Base-by-base conservation (phyloP, 805 yeast genomes). In the Cyberlindnera meyerae region DNA sequence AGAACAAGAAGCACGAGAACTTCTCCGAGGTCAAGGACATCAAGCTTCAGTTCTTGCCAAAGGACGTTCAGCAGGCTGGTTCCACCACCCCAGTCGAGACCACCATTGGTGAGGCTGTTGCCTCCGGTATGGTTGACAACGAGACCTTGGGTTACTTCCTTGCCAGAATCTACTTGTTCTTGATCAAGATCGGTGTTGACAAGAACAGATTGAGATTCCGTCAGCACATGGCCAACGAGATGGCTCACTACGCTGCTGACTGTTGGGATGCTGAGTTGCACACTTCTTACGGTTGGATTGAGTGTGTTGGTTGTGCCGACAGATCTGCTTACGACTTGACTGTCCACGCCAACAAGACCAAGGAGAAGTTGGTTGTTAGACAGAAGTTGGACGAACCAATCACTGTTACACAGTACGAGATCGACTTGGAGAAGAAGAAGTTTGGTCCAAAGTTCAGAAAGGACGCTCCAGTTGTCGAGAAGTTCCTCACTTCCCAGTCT, bases 301-400 rank as follows among this genome's bases (percentile, higher is more conserved):
- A 93, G 71, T 94, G 98, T 79, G 97, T 93, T 61, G 99, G 99
- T 51, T 93, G 97, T 71, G 99, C 99, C 48, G 99, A 93, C 68
- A 80, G 99, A 71, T 85, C 96, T 31, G 99, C 99, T 28, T 93
- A 87, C 61, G 99, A 93, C 68, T 77, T 93, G 63, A 75, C 90
- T 33, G 98, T 94, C 44, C 99, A 93, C 62, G 67, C 97, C 30
- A 93, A 90, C 39, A 84, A 85, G 66, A 93, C 98, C 40, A 87
- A 87, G 65, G 96, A 87, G 69, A 90, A 88, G 66, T 71, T 93
- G 53, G 89, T 88, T 42, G 99, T 93, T 31, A 84, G 97, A 73
- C 83, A 93, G 68, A 75, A 86, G 40, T 75, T 93, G 52, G 79
- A 83, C 27, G 82, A 77, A 61, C 98, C 99, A 43, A 60, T 82